Evolutionary conservation across 176 grass and related monocot species (phyloP).

Genomic region (Rhynchospora pubera): DNA sequence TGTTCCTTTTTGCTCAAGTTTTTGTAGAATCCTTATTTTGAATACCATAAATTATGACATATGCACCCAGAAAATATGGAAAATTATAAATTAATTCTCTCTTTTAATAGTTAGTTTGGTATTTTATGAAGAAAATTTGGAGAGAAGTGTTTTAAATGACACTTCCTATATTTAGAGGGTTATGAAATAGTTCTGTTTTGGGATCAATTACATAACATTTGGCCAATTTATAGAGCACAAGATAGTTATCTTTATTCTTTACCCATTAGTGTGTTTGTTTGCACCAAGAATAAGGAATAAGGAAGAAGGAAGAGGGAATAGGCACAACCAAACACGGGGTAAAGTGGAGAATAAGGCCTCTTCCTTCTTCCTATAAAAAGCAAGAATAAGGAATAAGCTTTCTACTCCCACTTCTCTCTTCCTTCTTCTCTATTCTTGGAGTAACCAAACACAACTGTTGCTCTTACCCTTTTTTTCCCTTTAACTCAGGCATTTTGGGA

Average conservation of each 20-base stretch:
- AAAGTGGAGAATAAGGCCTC: no score
- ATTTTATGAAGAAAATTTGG: background rate
- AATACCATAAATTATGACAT: background rate
- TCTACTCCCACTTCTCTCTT: no score
- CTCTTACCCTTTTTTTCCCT: background rate
- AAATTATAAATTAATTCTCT: background rate
- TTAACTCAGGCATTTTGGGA: slow-evolving; percentile 78
- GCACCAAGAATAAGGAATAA: no score
- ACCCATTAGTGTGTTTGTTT: no score
- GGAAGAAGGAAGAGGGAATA: no score
- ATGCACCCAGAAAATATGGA: background rate
- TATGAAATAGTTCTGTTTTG: slow-evolving; percentile 1
- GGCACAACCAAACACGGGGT: no score
- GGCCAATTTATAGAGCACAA: background rate
- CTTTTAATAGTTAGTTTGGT: background rate
- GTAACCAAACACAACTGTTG: no score
- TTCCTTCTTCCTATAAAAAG: no score
- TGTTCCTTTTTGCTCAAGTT: background rate
- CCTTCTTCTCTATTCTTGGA: no score
- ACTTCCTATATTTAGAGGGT: background rate
- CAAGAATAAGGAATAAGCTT: no score
- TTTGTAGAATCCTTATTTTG: background rate
- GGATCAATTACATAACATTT: background rate
- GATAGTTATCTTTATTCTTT: background rate
- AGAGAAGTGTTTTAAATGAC: background rate